Conservation (phyloP, 495 filamentous ascomycete genomes). For the Bathelium albidoporum region DNA sequence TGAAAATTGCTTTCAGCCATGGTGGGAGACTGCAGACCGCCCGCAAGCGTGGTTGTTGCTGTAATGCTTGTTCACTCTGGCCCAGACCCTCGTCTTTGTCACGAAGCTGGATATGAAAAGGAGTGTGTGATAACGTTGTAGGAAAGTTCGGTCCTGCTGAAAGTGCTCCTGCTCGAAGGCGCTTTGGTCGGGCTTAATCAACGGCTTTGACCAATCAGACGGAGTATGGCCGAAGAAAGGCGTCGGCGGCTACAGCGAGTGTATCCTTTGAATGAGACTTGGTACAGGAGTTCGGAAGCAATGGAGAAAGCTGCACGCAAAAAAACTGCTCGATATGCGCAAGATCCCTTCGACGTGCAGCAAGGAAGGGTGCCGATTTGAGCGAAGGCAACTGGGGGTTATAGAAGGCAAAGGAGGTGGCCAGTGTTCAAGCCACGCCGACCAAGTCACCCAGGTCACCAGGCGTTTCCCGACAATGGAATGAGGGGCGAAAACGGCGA, state of each 20-base stretch:
- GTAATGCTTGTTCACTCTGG: background rate
- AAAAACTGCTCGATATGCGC: background rate
- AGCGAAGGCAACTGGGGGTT: background rate
- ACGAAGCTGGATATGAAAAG: background rate
- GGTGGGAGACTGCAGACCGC: constrained; percentile 22
- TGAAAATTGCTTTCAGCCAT: constrained; percentile 76
- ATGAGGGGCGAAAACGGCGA: background rate
- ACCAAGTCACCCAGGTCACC: background rate
- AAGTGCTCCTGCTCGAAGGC: background rate
- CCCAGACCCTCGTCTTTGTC: background rate
- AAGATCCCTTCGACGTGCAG: background rate
- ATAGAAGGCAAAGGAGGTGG: background rate
- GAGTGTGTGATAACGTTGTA: background rate
- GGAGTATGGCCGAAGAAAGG: background rate
- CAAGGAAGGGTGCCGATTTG: background rate
- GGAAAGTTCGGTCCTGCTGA: background rate
- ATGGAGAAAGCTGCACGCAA: background rate
- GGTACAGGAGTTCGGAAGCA: background rate
- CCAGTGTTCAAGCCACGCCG: background rate
- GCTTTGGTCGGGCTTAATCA: background rate
- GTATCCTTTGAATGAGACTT: background rate
- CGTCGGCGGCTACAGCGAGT: background rate
- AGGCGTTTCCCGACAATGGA: background rate
- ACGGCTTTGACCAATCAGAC: background rate
- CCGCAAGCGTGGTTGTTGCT: background rate